Evolutionary conservation across 2,329 filamentous ascomycete species (phyloP).

Genomic region (Venturia nashicola): DNA sequence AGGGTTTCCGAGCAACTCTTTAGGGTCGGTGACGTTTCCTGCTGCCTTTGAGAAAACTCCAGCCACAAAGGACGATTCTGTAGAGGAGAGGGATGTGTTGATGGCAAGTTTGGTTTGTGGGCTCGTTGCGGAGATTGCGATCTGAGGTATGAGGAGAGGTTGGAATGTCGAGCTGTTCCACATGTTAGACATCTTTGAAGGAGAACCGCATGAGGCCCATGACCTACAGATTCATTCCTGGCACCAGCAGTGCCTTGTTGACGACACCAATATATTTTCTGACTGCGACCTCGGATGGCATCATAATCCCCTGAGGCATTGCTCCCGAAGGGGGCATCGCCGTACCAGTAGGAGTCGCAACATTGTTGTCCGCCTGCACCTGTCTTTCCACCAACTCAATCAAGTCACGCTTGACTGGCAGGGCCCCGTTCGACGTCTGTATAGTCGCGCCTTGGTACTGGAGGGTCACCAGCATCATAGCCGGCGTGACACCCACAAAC

Average conservation of each 20-base stretch:
- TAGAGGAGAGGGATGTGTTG: slow-evolving; percentile 53
- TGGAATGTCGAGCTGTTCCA: slow-evolving; percentile 30
- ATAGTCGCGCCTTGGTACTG: slow-evolving; percentile 30
- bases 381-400: slow-evolving; percentile 13
- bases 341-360: background rate
- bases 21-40: slow-evolving; percentile 18
- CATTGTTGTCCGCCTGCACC: slow-evolving; percentile 8
- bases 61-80: slow-evolving; percentile 58
- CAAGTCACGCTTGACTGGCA: slow-evolving; percentile 19
- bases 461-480: slow-evolving; percentile 29
- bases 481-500: slow-evolving; percentile 29
- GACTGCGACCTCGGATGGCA: slow-evolving; percentile 37
- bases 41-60: slow-evolving; percentile 54
- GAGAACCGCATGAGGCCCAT: slow-evolving; percentile 9
- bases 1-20: slow-evolving; percentile 15
- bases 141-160: slow-evolving; percentile 52
- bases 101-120: slow-evolving; percentile 36
- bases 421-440: slow-evolving; percentile 24
- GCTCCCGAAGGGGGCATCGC: slow-evolving; percentile 14
- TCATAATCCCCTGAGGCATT: slow-evolving; percentile 14
- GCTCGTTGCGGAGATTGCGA: slow-evolving; percentile 51
- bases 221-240: slow-evolving; percentile 49
- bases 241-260: slow-evolving; percentile 41
- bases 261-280: slow-evolving; percentile 61
- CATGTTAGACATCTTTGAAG: background rate